Conservation (phyloP, 345 rosid species). For the Sapria himalayana region DNA sequence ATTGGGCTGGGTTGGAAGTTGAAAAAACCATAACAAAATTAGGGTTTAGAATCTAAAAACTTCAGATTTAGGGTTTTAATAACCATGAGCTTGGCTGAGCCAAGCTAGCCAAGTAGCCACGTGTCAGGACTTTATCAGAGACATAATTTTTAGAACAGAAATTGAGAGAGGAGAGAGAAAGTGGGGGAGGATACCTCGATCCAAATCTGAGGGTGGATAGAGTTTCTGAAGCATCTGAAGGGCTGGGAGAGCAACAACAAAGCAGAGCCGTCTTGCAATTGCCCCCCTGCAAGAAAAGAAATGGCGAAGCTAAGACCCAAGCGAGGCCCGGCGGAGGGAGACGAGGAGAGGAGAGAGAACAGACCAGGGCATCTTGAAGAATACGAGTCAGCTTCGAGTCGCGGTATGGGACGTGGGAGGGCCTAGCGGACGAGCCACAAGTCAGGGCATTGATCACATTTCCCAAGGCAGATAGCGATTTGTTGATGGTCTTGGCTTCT, state of each 20-base stretch:
- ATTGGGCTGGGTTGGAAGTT: no score
- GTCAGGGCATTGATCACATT: constrained; percentile 79
- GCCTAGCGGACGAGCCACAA: constrained; percentile 37
- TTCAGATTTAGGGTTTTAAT: no score
- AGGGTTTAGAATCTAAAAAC: no score
- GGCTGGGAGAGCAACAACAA: constrained; percentile 87
- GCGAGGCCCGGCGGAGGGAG: neutral
- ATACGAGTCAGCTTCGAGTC: constrained; percentile 91
- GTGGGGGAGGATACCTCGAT: constrained; percentile 62
- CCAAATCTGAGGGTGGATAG: constrained; percentile 85
- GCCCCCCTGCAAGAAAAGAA: constrained; percentile 43
- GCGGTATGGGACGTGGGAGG: constrained; percentile 55
- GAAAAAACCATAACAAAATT: no score
- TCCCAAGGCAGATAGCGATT: constrained; percentile 78
- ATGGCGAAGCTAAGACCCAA: neutral
- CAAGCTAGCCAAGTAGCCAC: no score
- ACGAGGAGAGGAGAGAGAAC: constrained; percentile 11
- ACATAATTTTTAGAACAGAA: no score
- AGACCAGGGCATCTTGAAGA: constrained; percentile 68
- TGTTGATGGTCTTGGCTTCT: constrained; percentile 84
- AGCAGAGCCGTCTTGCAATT: constrained; percentile 59
- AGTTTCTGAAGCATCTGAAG: constrained; percentile 59
- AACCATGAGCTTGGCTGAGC: no score
- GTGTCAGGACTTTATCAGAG: no score
- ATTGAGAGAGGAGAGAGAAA: no score